Evolutionary conservation across 495 filamentous ascomycete genomes (phyloP), one percentile per base, ranked within the genome.

Genomic region (Bombardia bombarda): DNA sequence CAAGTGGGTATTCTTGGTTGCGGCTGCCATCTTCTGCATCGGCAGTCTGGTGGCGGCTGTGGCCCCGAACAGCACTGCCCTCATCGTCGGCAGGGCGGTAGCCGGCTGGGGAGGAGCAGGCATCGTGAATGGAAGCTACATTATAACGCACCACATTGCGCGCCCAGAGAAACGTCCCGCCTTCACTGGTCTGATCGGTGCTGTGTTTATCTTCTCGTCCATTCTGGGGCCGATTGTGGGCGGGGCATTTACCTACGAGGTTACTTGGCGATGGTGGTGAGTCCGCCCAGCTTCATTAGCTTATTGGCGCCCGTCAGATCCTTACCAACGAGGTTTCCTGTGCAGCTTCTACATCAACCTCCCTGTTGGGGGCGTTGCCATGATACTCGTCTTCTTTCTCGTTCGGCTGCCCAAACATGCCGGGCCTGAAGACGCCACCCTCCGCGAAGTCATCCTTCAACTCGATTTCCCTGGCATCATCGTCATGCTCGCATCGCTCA

Each of bases 181-280:
- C 14, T 46, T 61, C 4, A 59, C 61, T 8, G 66, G 60, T 16
- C 55, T 68, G 23, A 63, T 68, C 45, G 66, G 62, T 19, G 47
- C 51, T 55, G 45, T 65, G 36, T 63, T 65, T 41, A 43, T 46
- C 22, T 42, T 55, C 9, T 47, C 50, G 1, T 49, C 53, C 20
- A 63, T 75, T 1, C 32, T 63, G 7, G 77, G 76, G 1, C 76
- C 77, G 4, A 38, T 81, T 4, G 32, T 81, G 5, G 77, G 77
- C 33, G 80, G 79, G 30, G 75, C 71, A 0, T 78, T 84, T 37
- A 82, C 80, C 5, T 72, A 77, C 31, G 71, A 77, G 25, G 58
- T 73, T 19, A 65, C 68, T 8, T 86, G 83, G 83, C 54, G 83
- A 42, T 85, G 80, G 82, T 84, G 81, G n/a, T n/a, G n/a, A n/a